Base-by-base conservation (phyloP, 495 filamentous ascomycete genomes). In the Margaritispora aquatica region DNA sequence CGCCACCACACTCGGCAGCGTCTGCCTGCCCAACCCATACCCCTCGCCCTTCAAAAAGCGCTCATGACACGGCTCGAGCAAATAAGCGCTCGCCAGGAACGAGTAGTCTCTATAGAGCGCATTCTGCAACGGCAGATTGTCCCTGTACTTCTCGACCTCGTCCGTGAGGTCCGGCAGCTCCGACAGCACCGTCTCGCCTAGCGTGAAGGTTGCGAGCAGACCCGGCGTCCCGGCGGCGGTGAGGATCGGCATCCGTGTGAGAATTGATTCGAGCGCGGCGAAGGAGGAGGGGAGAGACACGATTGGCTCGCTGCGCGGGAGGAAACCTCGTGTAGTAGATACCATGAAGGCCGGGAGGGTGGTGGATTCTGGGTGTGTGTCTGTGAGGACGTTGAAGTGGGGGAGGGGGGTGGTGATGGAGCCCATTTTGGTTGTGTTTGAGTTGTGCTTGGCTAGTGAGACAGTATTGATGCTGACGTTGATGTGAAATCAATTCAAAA, bases 41-140 rank as follows among this genome's bases (percentile, higher is more conserved):
- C 75, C 74, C 61, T 85, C 79, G 0, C 84, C 87, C 19, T 80
- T 78, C 55, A 86, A 70, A 64, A 81, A 85, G 63, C 86, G 79
- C 75, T 86, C 76, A 73, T 92, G 91, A 71, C 92, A 96, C n/a
- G 92, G 92, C 75, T 96, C 92, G n/a, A 96, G 80, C 17, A 96
- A 76, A 68, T 94, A 96, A 0, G 91, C 87, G 15, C 88, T 92
- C 0, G 90, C 88, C 2, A 96, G 74, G 75, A 95, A 96, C 24
- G 87, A 86, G 69, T 96, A 96, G 74, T 96, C 92, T 23, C 92
- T 77, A 71, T 95, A 96, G 55, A 93, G 73, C 26, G 90, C 92
- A 68, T 89, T 89, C 76, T 93, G 79, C 26, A 87, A 75, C 19
- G 85, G 85, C 20, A 91, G 76, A 70, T 96, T 84, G 52, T 77